Base-by-base conservation (phyloP, 2,329 filamentous ascomycete species). In the Microcyclospora tardicrescens region DNA sequence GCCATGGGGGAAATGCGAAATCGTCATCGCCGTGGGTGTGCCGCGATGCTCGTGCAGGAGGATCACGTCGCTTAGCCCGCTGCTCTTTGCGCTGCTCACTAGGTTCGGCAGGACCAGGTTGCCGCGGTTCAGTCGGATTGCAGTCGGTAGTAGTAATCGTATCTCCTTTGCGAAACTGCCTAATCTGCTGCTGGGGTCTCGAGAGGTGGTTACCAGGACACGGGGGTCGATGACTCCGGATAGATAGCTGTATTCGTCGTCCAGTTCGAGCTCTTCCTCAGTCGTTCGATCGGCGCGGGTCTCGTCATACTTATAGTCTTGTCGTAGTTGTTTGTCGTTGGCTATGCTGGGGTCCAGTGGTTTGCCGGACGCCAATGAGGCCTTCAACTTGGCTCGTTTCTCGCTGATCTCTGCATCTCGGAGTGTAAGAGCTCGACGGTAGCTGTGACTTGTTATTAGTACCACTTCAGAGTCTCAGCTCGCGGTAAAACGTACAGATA, bases 291-390 rank as follows among this genome's bases (percentile, higher is more conserved):
- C 81, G 15, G 73, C 71, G 16, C 76, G 67, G 3, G 84, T 84
- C 62, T 95, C 89, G 58, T 98, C 91, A 59, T 89, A 98, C 57
- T 87, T 86, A 65, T 82, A 95, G 59, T 96, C 85, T 56, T 84
- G 79, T 33, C 87, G 76, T 39, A 98, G 65, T 24, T 73, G 59
- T 61, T 84, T 85, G 64, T 98, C 89, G 55, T 93, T 82, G 39
- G 87, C 85, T 48, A 96, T 83, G 28, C 73, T 69, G 16, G 82
- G 75, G 50, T 89, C 82, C 35, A 94, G 66, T 8, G 85, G 82
- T 57, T 91, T 93, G 47, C 91, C 91, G 9, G 83, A 84, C 15
- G 91, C 89, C 36, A 96, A 71, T 9, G 87, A 86, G 28, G 80
- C 77, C 59, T 87, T 82, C 39, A 98, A 67, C 59, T 93, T 84